These are phyloP conservation scores for Ceriops tagal DNA, from an alignment of 345 rosid genomes.

Conservation along the genomic window DNA sequence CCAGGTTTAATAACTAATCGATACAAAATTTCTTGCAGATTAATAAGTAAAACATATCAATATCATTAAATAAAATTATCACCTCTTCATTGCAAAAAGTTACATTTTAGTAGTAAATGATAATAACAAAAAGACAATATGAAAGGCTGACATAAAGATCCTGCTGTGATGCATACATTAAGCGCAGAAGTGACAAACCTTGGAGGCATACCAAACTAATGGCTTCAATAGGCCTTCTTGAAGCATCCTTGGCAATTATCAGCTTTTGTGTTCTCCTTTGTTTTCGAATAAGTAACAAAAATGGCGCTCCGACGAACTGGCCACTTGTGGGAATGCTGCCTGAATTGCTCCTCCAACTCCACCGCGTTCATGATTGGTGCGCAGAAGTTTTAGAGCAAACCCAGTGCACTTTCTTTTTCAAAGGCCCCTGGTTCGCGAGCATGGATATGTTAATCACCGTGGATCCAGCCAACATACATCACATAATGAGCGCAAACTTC, in stretches of 20 bases:
- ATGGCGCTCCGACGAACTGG: slow-evolving; percentile 31
- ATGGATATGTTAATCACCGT: slow-evolving; percentile 35
- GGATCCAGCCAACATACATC: slow-evolving; percentile 55
- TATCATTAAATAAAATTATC: too few relatives aligned
- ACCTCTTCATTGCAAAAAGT: too few relatives aligned
- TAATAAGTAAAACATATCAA: too few relatives aligned
- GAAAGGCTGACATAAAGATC: background rate
- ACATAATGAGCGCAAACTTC: slow-evolving; percentile 56
- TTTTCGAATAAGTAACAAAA: slow-evolving; percentile 11
- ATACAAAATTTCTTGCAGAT: too few relatives aligned
- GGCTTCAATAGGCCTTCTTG: slow-evolving; percentile 23
- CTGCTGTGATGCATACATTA: background rate
- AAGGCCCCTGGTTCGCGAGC: slow-evolving; percentile 36
- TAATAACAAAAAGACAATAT: too few relatives aligned
- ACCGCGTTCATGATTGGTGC: slow-evolving; percentile 31
- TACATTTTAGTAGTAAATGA: too few relatives aligned
- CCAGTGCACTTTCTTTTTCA: slow-evolving; percentile 30
- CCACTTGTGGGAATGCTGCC: slow-evolving; percentile 64
- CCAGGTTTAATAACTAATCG: too few relatives aligned
- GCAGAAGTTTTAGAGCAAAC: slow-evolving; percentile 25
- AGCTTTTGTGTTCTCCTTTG: slow-evolving; percentile 26
- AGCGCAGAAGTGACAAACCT: background rate
- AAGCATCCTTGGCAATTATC: slow-evolving; percentile 31
- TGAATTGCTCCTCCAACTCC: slow-evolving; percentile 23
- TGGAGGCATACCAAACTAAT: background rate